phyloP scores from a whole-genome alignment of 305 asterid genomes.

The Nicotiana rustica region DNA sequence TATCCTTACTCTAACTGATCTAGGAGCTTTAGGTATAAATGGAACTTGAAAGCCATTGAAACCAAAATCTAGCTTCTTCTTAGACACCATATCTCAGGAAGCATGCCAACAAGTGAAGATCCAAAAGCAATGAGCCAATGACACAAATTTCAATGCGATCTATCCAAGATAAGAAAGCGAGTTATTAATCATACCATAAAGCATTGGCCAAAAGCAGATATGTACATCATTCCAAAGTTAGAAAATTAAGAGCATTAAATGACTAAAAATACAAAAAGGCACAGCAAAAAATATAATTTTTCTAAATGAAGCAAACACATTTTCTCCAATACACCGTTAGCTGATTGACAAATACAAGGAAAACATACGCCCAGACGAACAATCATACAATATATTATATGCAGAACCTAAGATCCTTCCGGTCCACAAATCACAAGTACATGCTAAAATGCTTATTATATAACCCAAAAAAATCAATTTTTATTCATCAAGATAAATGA shows the following conservation, averaged over 20 bases:
- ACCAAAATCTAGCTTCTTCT: constrained; percentile 61
- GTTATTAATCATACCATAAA: background rate
- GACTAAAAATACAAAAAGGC: background rate
- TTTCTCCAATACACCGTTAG: background rate
- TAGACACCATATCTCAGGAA: constrained; percentile 66
- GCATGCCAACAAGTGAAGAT: constrained; percentile 61
- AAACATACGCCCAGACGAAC: background rate
- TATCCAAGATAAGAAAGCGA: constrained; percentile 30
- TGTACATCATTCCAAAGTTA: background rate
- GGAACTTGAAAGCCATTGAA: constrained; percentile 58
- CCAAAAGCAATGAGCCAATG: constrained; percentile 43
- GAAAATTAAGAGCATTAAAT: background rate
- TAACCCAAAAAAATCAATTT: no score
- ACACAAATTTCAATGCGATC: constrained; percentile 47
- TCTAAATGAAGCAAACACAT: background rate
- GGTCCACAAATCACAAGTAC: background rate
- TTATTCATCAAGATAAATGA: no score
- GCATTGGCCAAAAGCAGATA: constrained; percentile 7
- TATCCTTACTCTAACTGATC: constrained; percentile 72
- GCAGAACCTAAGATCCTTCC: background rate
- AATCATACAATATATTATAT: background rate
- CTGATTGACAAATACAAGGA: constrained; percentile 8
- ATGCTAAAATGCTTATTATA: background rate
- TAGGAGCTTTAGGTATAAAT: constrained; percentile 73
- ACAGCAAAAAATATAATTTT: background rate